Conservation (phyloP, 2,329 filamentous ascomycete species). For the Lachnellula subtilissima region DNA sequence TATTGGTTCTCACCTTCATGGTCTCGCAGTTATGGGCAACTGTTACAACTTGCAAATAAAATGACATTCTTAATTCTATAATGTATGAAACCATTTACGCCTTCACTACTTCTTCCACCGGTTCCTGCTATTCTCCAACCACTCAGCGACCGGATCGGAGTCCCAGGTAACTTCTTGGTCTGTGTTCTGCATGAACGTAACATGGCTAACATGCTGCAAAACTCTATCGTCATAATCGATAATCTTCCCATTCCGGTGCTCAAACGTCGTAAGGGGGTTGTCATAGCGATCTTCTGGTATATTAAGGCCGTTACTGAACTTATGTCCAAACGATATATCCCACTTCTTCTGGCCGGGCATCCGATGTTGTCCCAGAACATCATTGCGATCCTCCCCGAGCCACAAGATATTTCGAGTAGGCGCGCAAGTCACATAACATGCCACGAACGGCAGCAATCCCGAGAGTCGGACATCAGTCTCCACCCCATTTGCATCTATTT, state of each 20-base stretch:
- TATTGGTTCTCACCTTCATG: too few species aligned
- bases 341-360: conserved; percentile 36
- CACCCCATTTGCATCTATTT: neutral
- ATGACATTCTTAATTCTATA: too few species aligned
- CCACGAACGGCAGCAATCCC: conserved; percentile 40
- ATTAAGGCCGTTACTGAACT: neutral
- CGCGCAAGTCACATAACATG: conserved; percentile 38
- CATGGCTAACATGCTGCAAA: conserved; percentile 1
- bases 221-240: conserved; percentile 12
- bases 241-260: conserved; percentile 9
- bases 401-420: conserved; percentile 35
- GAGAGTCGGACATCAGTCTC: conserved; percentile 32
- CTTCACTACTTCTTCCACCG: too few species aligned
- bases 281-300: conserved; percentile 4
- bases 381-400: conserved; percentile 40
- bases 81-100: too few species aligned
- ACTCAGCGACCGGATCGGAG: neutral
- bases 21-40: too few species aligned
- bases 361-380: conserved; percentile 38
- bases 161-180: neutral
- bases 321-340: conserved; percentile 5
- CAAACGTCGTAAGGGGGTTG: conserved; percentile 14
- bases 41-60: too few species aligned
- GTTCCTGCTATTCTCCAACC: neutral
- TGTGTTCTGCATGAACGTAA: neutral